Conservation (phyloP, 2,329 filamentous ascomycete genomes). For the Chaetomiaceae sp. region DNA sequence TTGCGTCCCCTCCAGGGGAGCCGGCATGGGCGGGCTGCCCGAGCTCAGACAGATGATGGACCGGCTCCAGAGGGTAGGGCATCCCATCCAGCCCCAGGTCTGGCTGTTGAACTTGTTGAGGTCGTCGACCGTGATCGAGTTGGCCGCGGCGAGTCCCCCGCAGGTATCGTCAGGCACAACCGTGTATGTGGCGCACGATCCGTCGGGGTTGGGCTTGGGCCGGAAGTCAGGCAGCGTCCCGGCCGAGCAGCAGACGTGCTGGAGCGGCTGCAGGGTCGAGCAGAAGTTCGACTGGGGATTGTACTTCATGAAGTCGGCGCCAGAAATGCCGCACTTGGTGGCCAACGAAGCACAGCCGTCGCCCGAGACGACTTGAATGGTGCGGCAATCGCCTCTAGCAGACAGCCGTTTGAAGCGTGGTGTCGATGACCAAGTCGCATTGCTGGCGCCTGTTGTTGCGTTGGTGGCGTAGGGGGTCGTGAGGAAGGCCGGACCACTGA, state of each 20-base stretch:
- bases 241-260: constrained; percentile 35
- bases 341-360: neutral
- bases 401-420: too few relatives aligned
- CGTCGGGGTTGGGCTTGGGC: constrained; percentile 33
- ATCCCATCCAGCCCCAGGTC: constrained; percentile 39
- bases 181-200: constrained; percentile 35
- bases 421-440: too few relatives aligned
- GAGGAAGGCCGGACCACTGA: too few relatives aligned
- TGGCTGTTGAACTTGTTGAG: constrained; percentile 38
- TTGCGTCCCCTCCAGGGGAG: constrained; percentile 33
- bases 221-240: constrained; percentile 30
- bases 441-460: too few relatives aligned
- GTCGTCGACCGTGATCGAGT: constrained; percentile 31
- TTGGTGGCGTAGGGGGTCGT: too few relatives aligned
- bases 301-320: constrained; percentile 24
- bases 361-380: neutral
- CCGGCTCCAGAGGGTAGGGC: constrained; percentile 28
- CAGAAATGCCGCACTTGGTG: constrained; percentile 3
- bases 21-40: constrained; percentile 35
- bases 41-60: constrained; percentile 15
- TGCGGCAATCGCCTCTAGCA: too few relatives aligned
- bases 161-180: constrained; percentile 30
- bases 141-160: constrained; percentile 27
- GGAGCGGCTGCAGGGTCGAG: constrained; percentile 24
- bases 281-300: constrained; percentile 30